phyloP scores from a whole-genome alignment of 306 rosid genomes.

The Rubus parviflorus region DNA sequence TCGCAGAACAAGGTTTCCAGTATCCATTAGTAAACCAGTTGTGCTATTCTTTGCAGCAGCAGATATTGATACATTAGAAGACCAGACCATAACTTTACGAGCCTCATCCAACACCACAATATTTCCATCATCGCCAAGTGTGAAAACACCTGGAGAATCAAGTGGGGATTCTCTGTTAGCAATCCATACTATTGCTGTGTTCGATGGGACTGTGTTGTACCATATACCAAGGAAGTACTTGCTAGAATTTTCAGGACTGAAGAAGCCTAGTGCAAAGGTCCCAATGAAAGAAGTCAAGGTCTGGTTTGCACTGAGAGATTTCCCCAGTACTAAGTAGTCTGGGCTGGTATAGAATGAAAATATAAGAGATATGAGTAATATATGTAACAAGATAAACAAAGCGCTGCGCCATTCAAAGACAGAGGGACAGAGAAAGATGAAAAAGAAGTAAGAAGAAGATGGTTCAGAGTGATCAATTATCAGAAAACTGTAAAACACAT shows the following conservation, averaged over 20 bases:
- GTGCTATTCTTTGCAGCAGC: background rate
- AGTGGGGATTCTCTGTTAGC: constrained; percentile 58
- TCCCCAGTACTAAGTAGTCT: background rate
- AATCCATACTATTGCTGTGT: constrained; percentile 44
- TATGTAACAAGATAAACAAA: background rate
- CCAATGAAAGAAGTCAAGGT: constrained; percentile 45
- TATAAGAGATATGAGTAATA: background rate
- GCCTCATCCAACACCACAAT: constrained; percentile 15
- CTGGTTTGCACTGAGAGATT: constrained; percentile 40
- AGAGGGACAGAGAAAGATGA: background rate
- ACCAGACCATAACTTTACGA: constrained; percentile 4
- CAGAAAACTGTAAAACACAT: background rate
- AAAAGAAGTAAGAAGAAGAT: no score
- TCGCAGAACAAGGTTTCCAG: constrained; percentile 17
- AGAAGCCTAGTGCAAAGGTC: constrained; percentile 51
- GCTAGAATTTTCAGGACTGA: constrained; percentile 43
- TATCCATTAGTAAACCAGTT: constrained; percentile 3
- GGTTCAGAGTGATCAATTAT: background rate
- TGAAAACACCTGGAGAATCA: constrained; percentile 27
- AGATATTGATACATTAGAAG: constrained; percentile 1
- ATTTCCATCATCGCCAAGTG: constrained; percentile 17
- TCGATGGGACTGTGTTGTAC: background rate
- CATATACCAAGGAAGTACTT: background rate
- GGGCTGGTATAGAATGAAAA: background rate
- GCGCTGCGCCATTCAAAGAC: no score